phyloP scores from a whole-genome alignment of 495 filamentous ascomycete species.

The Aspergillus asperescens region DNA sequence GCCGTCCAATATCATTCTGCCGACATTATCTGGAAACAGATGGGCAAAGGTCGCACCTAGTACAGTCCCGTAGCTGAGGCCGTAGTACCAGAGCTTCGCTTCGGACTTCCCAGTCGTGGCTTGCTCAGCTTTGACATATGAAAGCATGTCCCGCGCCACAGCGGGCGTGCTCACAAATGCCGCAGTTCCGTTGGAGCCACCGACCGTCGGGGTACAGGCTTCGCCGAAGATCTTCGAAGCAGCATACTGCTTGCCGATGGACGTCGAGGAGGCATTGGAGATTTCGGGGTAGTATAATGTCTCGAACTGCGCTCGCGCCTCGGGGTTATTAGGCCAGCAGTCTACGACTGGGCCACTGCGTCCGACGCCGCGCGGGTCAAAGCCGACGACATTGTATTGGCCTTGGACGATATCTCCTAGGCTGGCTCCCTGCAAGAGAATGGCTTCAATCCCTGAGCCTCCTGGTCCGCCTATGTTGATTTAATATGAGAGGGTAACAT shows the following conservation, averaged over 20 bases:
- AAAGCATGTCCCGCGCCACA: slow-evolving; percentile 36
- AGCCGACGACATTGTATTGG: slow-evolving; percentile 43
- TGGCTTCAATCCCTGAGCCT: slow-evolving; percentile 31
- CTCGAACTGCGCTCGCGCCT: slow-evolving; percentile 19
- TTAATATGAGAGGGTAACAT: neutral
- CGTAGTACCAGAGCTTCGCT: slow-evolving; percentile 48
- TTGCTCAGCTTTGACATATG: slow-evolving; percentile 31
- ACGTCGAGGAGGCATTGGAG: slow-evolving; percentile 23
- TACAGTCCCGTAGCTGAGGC: slow-evolving; percentile 58
- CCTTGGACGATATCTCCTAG: slow-evolving; percentile 5
- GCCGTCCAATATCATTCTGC: slow-evolving; percentile 40
- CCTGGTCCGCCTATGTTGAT: slow-evolving; percentile 36
- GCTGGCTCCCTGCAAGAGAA: slow-evolving; percentile 18
- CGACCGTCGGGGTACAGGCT: slow-evolving; percentile 23
- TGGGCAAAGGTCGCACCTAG: slow-evolving; percentile 49
- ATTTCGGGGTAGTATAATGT: slow-evolving; percentile 19
- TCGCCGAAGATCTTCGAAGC: slow-evolving; percentile 28
- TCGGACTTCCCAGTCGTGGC: slow-evolving; percentile 13
- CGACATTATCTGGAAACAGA: slow-evolving; percentile 42
- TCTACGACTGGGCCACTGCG: slow-evolving; percentile 30
- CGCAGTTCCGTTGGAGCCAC: slow-evolving; percentile 21
- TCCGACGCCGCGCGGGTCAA: slow-evolving; percentile 47
- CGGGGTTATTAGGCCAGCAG: slow-evolving; percentile 33
- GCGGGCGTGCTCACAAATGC: slow-evolving; percentile 32
- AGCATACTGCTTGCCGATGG: slow-evolving; percentile 26